A percentile compares a stretch with the other conserved stretches of the same genome.
phyloP scores from a whole-genome alignment of 192 early-diverging fungal genomes.

The Spizellomyces punctatus region DNA sequence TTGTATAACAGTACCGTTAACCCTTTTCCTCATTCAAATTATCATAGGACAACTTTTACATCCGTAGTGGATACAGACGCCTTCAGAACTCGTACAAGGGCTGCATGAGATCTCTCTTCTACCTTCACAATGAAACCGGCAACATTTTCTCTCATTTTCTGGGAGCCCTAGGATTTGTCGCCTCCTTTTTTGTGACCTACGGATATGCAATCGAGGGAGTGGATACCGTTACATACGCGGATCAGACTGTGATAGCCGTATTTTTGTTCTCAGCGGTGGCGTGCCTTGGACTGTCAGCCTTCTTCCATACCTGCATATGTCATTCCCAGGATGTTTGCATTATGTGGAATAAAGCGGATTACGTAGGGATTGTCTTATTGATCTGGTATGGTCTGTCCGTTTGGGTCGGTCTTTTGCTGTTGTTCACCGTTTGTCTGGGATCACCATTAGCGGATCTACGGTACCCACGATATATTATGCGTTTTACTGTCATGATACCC shows the following conservation, averaged over 20 bases:
- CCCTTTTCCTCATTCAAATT: neutral
- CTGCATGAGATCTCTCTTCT: conserved; percentile 76
- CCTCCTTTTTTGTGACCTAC: conserved; percentile 44
- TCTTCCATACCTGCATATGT: conserved; percentile 82
- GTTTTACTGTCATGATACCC: conserved; percentile 64
- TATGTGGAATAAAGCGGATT: conserved; percentile 89
- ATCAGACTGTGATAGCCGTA: conserved; percentile 69
- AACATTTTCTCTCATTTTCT: conserved; percentile 90
- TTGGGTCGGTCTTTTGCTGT: conserved; percentile 32
- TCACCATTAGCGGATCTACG: conserved; percentile 34
- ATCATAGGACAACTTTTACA: conserved; percentile 72
- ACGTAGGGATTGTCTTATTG: conserved; percentile 84
- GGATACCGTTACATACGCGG: conserved; percentile 59
- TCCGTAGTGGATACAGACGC: conserved; percentile 79
- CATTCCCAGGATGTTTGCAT: conserved; percentile 73
- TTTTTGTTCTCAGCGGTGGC: conserved; percentile 76
- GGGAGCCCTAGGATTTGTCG: conserved; percentile 64
- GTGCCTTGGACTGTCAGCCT: conserved; percentile 78
- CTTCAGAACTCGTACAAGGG: conserved; percentile 72
- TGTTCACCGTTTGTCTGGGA: conserved; percentile 6
- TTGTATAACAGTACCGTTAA: too few species aligned
- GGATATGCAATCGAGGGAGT: conserved; percentile 14
- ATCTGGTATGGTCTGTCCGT: conserved; percentile 56
- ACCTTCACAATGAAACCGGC: conserved; percentile 91
- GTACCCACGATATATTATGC: conserved; percentile 54